These are phyloP conservation scores for Effrenium voratum DNA, from an alignment of 73 alveolate genomes.

Conservation along the genomic window DNA sequence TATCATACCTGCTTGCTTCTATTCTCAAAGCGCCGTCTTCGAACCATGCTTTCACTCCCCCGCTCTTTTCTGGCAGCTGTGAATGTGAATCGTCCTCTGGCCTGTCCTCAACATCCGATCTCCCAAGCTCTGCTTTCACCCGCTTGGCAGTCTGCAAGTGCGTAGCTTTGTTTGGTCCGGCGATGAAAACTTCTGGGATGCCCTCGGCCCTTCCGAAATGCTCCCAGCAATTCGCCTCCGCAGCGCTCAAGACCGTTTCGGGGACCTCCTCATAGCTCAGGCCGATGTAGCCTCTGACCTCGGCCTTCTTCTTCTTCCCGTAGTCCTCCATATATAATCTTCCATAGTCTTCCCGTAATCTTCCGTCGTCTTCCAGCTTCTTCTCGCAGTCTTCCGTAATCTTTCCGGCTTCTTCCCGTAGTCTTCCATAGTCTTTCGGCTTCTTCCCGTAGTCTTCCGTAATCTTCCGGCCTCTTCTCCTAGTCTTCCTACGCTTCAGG, in stretches of 20 bases:
- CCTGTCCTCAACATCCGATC: background rate
- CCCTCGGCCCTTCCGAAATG: background rate
- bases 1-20: slow-evolving; percentile 7
- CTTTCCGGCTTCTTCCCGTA: too few relatives aligned
- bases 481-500: too few relatives aligned
- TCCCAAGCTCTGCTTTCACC: background rate
- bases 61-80: background rate
- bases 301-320: background rate
- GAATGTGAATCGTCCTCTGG: background rate
- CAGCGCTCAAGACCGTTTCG: background rate
- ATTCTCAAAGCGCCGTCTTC: background rate
- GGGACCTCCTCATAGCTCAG: background rate
- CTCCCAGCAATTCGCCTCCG: background rate
- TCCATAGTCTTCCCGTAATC: too few relatives aligned
- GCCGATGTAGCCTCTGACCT: slow-evolving; percentile 16
- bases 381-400: too few relatives aligned
- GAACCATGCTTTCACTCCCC: slow-evolving; percentile 8
- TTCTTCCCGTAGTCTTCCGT: too few relatives aligned
- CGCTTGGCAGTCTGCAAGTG: background rate
- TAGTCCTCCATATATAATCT: too few relatives aligned
- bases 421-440: too few relatives aligned
- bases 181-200: background rate
- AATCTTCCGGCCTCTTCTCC: too few relatives aligned
- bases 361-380: too few relatives aligned
- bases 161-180: background rate